Base-by-base conservation (phyloP, 1,284 basidiomycete genomes). In the Puccinia coronata region DNA sequence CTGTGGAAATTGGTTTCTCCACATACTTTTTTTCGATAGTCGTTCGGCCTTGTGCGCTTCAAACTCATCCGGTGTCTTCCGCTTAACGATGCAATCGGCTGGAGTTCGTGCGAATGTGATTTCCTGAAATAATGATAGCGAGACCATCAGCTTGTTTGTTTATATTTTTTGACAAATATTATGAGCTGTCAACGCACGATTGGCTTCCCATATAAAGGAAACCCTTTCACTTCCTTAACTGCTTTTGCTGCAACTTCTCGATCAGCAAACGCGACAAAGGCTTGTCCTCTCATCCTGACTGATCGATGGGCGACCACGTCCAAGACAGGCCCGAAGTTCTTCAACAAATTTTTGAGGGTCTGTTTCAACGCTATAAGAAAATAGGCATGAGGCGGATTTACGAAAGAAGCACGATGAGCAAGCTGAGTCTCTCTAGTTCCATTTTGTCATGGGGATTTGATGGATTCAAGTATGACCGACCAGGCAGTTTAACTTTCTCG, bases 221-320 rank as follows among this genome's bases (percentile, higher is more conserved):
- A 98, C 70, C 94, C 91, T 81, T 92, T 90, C 53, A 98, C 95
- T 86, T 99, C 96, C 87, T 91, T 92, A 89, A 93, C 89, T 6
- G 96, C 96, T 86, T 92, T 93, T 85, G 90, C 90, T 43, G 96
- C 96, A 77, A 90, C 90, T 82, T 96, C 92, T 74, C 91, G 88
- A 72, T 91, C 91, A 82, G 90, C 89, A 86, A 99, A 97, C 43
- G 93, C 94, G 25, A 99, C 93, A 85, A 99, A 99, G 6, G 96
- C 96, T 87, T 99, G 96, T 16, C 96, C 96, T 57, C 97, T 90
- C 97, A 99, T 99, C 47, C 96, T 91, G 82, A 98, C 87, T 88
- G 98, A 98, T 79, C 89, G 87, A 87, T 99, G 96, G 8, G 96
- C 95, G 11, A 95, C 92, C 23, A 99, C 93, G 84, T 95, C 94